Evolutionary conservation across 2,329 filamentous ascomycete genomes (phyloP), one percentile per base, ranked within the genome.

Genomic region (Neopestalotiopsis sp.): DNA sequence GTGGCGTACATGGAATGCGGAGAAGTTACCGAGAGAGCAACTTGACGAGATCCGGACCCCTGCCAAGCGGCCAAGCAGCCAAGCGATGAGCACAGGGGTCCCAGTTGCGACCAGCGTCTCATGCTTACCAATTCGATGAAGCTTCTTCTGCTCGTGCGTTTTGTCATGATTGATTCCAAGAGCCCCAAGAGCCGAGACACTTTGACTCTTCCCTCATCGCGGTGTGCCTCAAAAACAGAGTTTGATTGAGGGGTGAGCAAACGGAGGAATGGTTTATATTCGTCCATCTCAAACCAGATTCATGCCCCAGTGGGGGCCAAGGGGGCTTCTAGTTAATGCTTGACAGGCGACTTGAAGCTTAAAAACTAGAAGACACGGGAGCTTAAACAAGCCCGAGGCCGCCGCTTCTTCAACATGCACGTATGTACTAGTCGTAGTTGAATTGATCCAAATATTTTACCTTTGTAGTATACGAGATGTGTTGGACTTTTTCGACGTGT

Each of bases 51-150:
- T 38, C 30, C 32, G n/a, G 59, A 62, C 59, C 59, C 59, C 59
- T 62, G 59, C 59, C 59, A 62, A 62, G 59, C 24, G 57, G 57
- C 59, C 59, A 62, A 62, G 59, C 10, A 28, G 57, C 59, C 59
- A 62, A 38, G 30, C 59, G 32, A 52, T 52, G 45, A 52, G 45
- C 45, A 9, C 45, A 52, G 45, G 45, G 45, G 28, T 34, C 30
- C 24, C 14, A 17, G 30, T 10, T 62, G 28, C 28, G 34, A 17
- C 30, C 32, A 34, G 57, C 30, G 57, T 59, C 32, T 40, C 59
- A 62, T 34, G 34, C 59, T 62, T 34, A 42, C 59, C 34, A 62
- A 62, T 59, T 34, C 17, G 45, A 52, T 17, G 20, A 52, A 52
- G 45, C 45, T 52, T 52, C n/a, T 28, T 28, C 9, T 9, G 45